Evolutionary conservation across 768 basidiomycete genomes (phyloP).

Genomic region (Pulveroboletus sp.): DNA sequence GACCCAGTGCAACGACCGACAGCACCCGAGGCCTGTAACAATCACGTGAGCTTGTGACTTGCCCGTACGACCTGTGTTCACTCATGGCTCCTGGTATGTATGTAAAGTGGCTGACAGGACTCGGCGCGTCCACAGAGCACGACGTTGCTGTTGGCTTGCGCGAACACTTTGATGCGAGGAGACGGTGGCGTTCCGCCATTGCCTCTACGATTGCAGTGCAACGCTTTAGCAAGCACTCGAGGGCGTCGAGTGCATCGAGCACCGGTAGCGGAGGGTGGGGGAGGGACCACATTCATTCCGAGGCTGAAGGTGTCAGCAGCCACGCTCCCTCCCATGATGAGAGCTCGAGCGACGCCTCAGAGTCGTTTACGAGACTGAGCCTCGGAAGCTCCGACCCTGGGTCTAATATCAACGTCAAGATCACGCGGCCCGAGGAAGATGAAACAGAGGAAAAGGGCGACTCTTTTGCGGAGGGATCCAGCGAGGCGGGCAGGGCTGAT

Average conservation of each 20-base stretch:
- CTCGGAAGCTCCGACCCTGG: conserved; percentile 33
- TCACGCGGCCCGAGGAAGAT: conserved; percentile 30
- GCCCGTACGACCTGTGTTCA: background rate
- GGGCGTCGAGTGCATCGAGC: conserved; percentile 25
- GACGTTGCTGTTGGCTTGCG: conserved; percentile 72
- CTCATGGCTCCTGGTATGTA: background rate
- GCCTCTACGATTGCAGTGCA: conserved; percentile 39
- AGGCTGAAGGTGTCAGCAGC: conserved; percentile 28
- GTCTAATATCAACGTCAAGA: conserved; percentile 39
- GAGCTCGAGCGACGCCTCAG: conserved; percentile 17
- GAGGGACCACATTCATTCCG: conserved; percentile 26
- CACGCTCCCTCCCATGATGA: conserved; percentile 33
- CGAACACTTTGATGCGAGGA: conserved; percentile 75
- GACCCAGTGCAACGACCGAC: conserved; percentile 71
- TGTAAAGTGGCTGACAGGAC: conserved; percentile 66
- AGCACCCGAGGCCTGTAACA: conserved; percentile 61
- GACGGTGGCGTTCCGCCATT: conserved; percentile 72
- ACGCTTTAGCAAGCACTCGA: conserved; percentile 27
- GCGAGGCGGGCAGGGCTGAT: conserved; percentile 6
- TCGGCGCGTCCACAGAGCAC: conserved; percentile 61
- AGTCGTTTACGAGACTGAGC: conserved; percentile 25
- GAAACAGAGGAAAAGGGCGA: conserved; percentile 8
- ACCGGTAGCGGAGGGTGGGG: conserved; percentile 35
- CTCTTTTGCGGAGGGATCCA: conserved; percentile 7
- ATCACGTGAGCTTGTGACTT: conserved; percentile 46